Percentiles rank a stretch among this genome's conserved stretches.
Evolutionary conservation across 306 rosid species (phyloP).

Genomic region (Fragaria vesca): DNA sequence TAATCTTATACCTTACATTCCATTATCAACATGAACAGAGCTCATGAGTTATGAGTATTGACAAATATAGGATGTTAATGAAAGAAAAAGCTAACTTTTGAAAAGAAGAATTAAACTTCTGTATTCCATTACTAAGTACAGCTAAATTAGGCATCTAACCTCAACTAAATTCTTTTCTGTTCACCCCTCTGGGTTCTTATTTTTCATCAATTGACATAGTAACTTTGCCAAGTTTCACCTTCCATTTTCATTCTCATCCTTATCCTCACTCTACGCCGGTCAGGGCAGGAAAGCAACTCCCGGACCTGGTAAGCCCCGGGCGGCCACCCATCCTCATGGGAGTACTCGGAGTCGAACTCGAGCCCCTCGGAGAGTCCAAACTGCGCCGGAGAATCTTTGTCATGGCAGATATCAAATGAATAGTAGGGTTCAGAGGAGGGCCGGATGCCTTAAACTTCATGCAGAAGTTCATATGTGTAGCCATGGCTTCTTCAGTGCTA

Average conservation of each 20-base stretch:
- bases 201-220: slow-evolving; percentile 31
- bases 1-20: background rate
- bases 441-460: slow-evolving; percentile 60
- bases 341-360: slow-evolving; percentile 60
- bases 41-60: background rate
- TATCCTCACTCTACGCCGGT: slow-evolving; percentile 36
- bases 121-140: slow-evolving; percentile 28
- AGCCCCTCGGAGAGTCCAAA: slow-evolving; percentile 68
- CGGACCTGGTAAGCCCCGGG: slow-evolving; percentile 58
- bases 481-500: slow-evolving; percentile 83
- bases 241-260: slow-evolving; percentile 1
- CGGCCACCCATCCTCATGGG: slow-evolving; percentile 43
- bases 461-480: slow-evolving; percentile 73
- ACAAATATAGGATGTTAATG: background rate
- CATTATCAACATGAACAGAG: background rate
- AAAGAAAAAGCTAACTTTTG: background rate
- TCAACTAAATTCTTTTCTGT: slow-evolving; percentile 16
- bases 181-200: slow-evolving; percentile 26
- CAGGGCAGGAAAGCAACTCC: slow-evolving; percentile 67
- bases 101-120: slow-evolving; percentile 10
- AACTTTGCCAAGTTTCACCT: slow-evolving; percentile 16
- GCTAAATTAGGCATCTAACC: slow-evolving; percentile 14
- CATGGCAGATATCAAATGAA: slow-evolving; percentile 80
- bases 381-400: slow-evolving; percentile 78
- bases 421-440: slow-evolving; percentile 73